These are phyloP conservation scores for Hydnomerulius pinastri DNA, from an alignment of 768 basidiomycete species.

Conservation along the genomic window DNA sequence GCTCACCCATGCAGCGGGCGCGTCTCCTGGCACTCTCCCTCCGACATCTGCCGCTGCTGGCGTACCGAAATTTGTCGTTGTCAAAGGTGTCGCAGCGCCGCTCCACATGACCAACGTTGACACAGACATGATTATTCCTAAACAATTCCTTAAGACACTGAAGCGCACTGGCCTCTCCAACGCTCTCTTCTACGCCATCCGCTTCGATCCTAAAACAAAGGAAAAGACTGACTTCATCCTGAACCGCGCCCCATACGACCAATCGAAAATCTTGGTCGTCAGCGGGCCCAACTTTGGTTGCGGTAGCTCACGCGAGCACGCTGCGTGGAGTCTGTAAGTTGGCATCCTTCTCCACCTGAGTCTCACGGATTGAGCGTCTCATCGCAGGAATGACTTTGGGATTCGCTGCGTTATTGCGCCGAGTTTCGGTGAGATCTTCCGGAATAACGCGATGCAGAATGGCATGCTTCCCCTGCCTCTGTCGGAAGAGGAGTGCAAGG, in stretches of 20 bases:
- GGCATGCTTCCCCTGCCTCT: constrained; percentile 84
- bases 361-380: background rate
- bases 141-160: constrained; percentile 91
- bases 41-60: constrained; percentile 45
- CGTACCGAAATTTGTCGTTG: constrained; percentile 62
- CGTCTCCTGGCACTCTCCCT: constrained; percentile 36
- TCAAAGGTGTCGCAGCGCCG: constrained; percentile 80
- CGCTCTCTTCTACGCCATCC: constrained; percentile 80
- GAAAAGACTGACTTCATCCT: constrained; percentile 82
- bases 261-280: constrained; percentile 79
- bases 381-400: constrained; percentile 78
- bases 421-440: constrained; percentile 90
- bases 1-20: constrained; percentile 34
- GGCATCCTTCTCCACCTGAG: background rate
- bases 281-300: constrained; percentile 91
- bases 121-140: constrained; percentile 94
- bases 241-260: constrained; percentile 75
- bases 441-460: constrained; percentile 89
- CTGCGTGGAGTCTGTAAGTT: constrained; percentile 82
- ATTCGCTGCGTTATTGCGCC: constrained; percentile 87
- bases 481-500: constrained; percentile 67
- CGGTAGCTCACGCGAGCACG: constrained; percentile 88
- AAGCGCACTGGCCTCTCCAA: constrained; percentile 86
- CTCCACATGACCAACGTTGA: constrained; percentile 83
- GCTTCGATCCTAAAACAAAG: constrained; percentile 78